Conservation (phyloP, 495 filamentous ascomycete species). For the Thozetella sp. region DNA sequence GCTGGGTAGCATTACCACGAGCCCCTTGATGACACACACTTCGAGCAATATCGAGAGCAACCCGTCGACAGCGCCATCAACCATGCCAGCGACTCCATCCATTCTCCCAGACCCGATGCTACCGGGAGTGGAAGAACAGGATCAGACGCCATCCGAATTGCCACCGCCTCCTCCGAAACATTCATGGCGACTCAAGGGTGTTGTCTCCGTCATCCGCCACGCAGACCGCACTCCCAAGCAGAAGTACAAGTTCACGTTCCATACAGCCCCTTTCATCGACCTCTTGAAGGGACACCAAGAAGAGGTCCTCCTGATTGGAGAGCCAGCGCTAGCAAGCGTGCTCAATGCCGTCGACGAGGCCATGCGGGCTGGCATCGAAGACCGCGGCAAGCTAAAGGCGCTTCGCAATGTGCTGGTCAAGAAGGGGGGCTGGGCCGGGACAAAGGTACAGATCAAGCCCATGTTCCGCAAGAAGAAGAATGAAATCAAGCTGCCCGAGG, state of each 20-base stretch:
- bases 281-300: constrained; percentile 92
- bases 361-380: constrained; percentile 76
- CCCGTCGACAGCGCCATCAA: constrained; percentile 41
- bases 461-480: constrained; percentile 88
- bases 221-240: constrained; percentile 98
- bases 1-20: constrained; percentile 31
- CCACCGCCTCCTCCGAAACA: constrained; percentile 90
- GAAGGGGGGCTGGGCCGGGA: constrained; percentile 91
- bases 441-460: constrained; percentile 98
- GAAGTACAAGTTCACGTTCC: constrained; percentile 99
- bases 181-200: constrained; percentile 97
- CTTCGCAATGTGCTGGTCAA: constrained; percentile 84
- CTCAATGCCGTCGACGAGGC: constrained; percentile 80
- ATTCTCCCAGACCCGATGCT: constrained; percentile 15
- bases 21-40: constrained; percentile 30
- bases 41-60: constrained; percentile 32
- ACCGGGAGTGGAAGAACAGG: constrained; percentile 16
- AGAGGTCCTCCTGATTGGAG: constrained; percentile 92
- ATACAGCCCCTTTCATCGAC: constrained; percentile 93
- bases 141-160: constrained; percentile 28
- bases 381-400: constrained; percentile 79
- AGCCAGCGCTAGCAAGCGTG: constrained; percentile 87
- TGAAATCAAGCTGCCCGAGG: constrained; percentile 33
- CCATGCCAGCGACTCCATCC: constrained; percentile 41
- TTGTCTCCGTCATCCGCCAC: constrained; percentile 94